phyloP scores from a whole-genome alignment of 345 rosid species.

The Populus alba region DNA sequence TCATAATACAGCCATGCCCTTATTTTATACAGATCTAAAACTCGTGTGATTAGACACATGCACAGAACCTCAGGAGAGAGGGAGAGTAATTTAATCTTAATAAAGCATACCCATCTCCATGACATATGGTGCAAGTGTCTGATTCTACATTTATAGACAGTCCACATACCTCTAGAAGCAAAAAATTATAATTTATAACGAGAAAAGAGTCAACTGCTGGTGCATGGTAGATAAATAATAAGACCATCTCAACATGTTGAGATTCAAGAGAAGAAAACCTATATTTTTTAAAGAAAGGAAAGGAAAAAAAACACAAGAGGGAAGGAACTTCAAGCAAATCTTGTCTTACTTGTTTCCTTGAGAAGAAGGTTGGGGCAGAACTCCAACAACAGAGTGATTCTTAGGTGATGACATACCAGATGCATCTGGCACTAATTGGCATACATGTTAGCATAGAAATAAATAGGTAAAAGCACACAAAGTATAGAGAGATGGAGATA shows the following conservation, averaged over 20 bases:
- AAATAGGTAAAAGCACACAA: not conserved
- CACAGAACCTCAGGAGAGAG: not conserved
- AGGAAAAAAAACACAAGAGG: not conserved
- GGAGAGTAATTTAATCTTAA: not conserved
- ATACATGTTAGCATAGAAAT: not conserved
- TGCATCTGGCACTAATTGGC: slow-evolving; percentile 16
- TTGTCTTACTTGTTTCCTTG: slow-evolving; percentile 25
- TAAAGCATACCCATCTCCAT: not conserved
- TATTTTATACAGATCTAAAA: not conserved
- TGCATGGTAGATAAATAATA: not conserved
- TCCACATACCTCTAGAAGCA: slow-evolving; percentile 10
- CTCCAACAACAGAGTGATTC: slow-evolving; percentile 24
- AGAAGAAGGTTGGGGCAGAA: slow-evolving; percentile 29
- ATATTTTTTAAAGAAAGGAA: not conserved
- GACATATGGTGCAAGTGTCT: not conserved
- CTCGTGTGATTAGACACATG: not conserved
- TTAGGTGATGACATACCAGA: slow-evolving; percentile 14
- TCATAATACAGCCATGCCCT: not conserved
- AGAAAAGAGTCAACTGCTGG: slow-evolving; percentile 1
- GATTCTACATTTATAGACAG: not conserved
- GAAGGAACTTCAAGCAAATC: slow-evolving; percentile 11
- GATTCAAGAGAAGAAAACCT: slow-evolving; percentile 8
- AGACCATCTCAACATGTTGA: not conserved
- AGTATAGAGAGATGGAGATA: not conserved
- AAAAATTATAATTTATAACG: not conserved